These are phyloP conservation scores for Stephanocyclus meneghinianus DNA, from an alignment of 352 stramenopile genomes.

Conservation along the genomic window DNA sequence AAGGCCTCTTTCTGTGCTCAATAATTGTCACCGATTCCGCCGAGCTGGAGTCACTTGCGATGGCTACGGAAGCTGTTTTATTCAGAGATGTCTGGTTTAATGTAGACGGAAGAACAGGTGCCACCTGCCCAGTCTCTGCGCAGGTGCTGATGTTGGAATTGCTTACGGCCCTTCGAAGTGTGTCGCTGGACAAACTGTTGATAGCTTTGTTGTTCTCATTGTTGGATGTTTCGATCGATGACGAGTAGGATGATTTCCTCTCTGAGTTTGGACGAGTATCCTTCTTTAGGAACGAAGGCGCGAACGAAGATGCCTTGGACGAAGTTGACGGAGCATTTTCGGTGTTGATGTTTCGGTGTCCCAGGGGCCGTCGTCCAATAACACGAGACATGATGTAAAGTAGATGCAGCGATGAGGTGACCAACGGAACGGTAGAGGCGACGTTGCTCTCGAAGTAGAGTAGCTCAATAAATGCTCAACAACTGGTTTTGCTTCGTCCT, in stretches of 20 bases:
- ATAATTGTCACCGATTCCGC: slow-evolving; percentile 47
- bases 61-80: neutral
- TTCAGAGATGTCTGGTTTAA: slow-evolving; percentile 7
- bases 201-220: slow-evolving; percentile 53
- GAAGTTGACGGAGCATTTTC: slow-evolving; percentile 11
- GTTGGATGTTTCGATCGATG: slow-evolving; percentile 12
- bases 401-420: too few relatives aligned
- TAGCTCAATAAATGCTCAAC: too few relatives aligned
- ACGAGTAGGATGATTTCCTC: slow-evolving; percentile 6
- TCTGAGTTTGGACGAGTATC: slow-evolving; percentile 17
- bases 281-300: slow-evolving; percentile 21
- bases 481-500: too few relatives aligned
- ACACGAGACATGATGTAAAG: slow-evolving; percentile 18
- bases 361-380: slow-evolving; percentile 18
- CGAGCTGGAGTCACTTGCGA: neutral
- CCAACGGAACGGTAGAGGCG: too few relatives aligned
- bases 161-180: slow-evolving; percentile 28
- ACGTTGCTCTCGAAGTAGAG: too few relatives aligned
- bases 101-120: slow-evolving; percentile 8
- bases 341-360: slow-evolving; percentile 24
- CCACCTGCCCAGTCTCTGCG: slow-evolving; percentile 5
- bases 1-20: slow-evolving; percentile 55
- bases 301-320: slow-evolving; percentile 18
- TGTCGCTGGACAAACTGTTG: slow-evolving; percentile 46
- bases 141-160: slow-evolving; percentile 19